Percentiles rank a stretch among this genome's conserved stretches.
These are phyloP conservation scores for Sphagnum contortum DNA, from an alignment of 225 moss, liverwort and hornwort species.

Conservation along the genomic window DNA sequence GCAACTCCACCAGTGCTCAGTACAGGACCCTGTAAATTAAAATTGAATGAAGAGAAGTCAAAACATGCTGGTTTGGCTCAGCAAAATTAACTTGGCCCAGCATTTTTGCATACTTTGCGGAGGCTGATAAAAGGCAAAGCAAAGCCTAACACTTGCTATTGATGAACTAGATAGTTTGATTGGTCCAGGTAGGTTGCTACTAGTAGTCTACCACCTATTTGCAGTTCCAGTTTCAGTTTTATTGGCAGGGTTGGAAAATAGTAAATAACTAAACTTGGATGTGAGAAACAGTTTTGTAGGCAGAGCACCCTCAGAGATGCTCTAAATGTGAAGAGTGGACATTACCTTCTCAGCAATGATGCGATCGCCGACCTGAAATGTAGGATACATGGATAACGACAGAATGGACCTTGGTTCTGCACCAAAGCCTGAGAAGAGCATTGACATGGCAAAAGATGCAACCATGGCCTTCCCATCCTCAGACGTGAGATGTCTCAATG, in stretches of 20 bases:
- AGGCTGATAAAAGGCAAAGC: too few relatives aligned
- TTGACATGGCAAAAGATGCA: conserved; percentile 78
- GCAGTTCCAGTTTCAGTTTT: background rate
- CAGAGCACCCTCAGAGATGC: too few relatives aligned
- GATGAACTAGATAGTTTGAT: background rate
- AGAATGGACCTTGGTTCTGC: conserved; percentile 97
- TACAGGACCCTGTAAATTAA: too few relatives aligned
- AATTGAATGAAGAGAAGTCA: too few relatives aligned
- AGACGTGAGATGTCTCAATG: conserved; percentile 78
- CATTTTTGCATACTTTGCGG: too few relatives aligned
- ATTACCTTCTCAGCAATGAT: conserved; percentile 95
- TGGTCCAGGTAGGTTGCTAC: background rate
- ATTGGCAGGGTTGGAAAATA: too few relatives aligned
- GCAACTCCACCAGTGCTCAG: too few relatives aligned
- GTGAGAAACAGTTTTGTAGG: background rate
- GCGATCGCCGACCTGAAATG: conserved; percentile 92
- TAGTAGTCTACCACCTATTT: background rate
- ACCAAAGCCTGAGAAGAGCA: conserved; percentile 83
- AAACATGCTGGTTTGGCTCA: too few relatives aligned
- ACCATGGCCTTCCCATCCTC: conserved; percentile 93
- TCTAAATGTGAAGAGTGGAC: too few relatives aligned
- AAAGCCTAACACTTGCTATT: too few relatives aligned
- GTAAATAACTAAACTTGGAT: too few relatives aligned
- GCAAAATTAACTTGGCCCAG: too few relatives aligned
- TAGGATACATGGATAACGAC: conserved; percentile 94